A percentile compares a stretch with the other conserved stretches of the same genome.
phyloP scores from a whole-genome alignment of 2,329 filamentous ascomycete species.

The Eurotiales sp. region DNA sequence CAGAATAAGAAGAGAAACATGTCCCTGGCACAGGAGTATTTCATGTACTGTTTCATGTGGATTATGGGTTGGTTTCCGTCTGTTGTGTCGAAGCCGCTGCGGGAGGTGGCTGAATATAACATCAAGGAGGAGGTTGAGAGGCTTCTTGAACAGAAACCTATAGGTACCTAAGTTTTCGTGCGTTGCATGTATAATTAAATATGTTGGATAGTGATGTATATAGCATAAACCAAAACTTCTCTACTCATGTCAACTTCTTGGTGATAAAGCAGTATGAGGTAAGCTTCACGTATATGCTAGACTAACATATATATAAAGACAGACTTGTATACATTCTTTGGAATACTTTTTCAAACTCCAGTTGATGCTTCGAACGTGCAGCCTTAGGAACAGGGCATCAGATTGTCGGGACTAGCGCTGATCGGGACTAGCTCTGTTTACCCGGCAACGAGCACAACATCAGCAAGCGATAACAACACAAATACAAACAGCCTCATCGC shows the following conservation, averaged over 20 bases:
- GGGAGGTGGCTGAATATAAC: slow-evolving; percentile 24
- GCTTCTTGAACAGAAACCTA: slow-evolving; percentile 5
- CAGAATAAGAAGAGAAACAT: slow-evolving; percentile 35
- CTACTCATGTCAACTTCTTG: too few relatives aligned
- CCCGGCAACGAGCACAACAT: slow-evolving; percentile 22
- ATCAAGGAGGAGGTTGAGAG: slow-evolving; percentile 22
- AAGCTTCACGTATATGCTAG: too few relatives aligned
- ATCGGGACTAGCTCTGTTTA: slow-evolving; percentile 32
- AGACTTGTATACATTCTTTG: too few relatives aligned
- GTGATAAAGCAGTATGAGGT: too few relatives aligned
- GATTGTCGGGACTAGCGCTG: background rate
- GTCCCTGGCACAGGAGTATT: slow-evolving; percentile 31
- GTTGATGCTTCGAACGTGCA: too few relatives aligned
- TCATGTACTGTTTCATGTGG: slow-evolving; percentile 38
- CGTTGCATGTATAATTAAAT: too few relatives aligned
- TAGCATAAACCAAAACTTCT: too few relatives aligned
- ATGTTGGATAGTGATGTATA: too few relatives aligned
- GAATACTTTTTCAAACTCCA: too few relatives aligned
- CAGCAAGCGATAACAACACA: slow-evolving; percentile 19
- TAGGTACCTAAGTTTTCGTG: too few relatives aligned
- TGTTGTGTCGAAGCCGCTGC: slow-evolving; percentile 16
- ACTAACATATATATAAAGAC: too few relatives aligned
- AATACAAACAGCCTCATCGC: background rate
- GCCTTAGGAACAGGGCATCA: too few relatives aligned
- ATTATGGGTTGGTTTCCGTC: slow-evolving; percentile 31